Evolutionary conservation across 305 asterid genomes (phyloP), one percentile per base, ranked within the genome.

Genomic region (Solanum aculeatissimum): DNA sequence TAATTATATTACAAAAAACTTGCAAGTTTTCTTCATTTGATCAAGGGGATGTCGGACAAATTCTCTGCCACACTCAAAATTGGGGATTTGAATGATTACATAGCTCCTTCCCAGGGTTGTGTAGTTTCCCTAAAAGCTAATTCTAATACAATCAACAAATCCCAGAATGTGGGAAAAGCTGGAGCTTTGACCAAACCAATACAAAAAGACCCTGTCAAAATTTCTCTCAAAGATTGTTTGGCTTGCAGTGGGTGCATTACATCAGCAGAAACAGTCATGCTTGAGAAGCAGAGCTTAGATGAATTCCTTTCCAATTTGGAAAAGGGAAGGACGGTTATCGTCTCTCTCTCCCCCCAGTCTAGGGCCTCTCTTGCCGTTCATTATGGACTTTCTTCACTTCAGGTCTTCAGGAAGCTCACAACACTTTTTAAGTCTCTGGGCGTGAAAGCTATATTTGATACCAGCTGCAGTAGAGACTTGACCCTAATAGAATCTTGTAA

Each of bases 201-300:
- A 38, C 42, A 38, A 38, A 38, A 38, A 38, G 7, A 38, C 32
- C 32, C 32, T 29, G 32, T 29, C n/a, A n/a, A n/a, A n/a, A n/a
- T n/a, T n/a, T n/a, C n/a, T n/a, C n/a, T n/a, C n/a, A n/a, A n/a
- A n/a, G n/a, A n/a, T n/a, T n/a, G n/a, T n/a, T n/a, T n/a, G n/a
- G n/a, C n/a, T 86, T 94, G 91, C 95, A 97, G 99, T 91, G 98
- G 98, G 51, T 97, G 99, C 90, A 90, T 95, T 84, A 97, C 99
- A 35, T 95, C 99, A 8, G 99, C 99, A 63, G 99, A 97, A 92
- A 94, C 98, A 0, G 97, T 97, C 82, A 92, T 97, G 98, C 99
- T 97, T 83, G 99, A 97, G 94, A 95, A 92, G 90, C 99, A 97
- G 92, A 97, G 98, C 91, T 88, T 92, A 77, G 98, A 94, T 70